Conservation (phyloP, 108 stramenopile species). For the Pseudonitzschia pungens region DNA sequence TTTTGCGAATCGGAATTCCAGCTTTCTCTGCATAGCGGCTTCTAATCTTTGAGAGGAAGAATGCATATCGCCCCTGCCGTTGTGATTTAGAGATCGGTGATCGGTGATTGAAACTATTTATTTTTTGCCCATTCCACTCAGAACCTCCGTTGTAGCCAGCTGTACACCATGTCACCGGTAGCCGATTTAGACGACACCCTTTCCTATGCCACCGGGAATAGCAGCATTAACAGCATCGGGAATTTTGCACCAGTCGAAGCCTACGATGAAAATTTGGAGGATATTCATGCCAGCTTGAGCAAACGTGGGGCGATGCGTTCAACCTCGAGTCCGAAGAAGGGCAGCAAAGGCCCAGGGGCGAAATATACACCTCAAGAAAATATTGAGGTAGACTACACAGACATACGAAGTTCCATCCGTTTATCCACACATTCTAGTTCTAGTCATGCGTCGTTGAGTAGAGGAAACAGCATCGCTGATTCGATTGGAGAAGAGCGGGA, state of each 20-base stretch:
- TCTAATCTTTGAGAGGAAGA: background rate
- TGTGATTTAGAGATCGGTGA: background rate
- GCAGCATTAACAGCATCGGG: background rate
- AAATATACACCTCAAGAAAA: background rate
- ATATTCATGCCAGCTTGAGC: constrained; percentile 8
- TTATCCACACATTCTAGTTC: background rate
- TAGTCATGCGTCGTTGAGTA: background rate
- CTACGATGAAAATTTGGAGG: background rate
- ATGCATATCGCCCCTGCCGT: background rate
- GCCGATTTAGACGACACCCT: background rate
- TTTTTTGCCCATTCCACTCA: background rate
- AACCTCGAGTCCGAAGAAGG: background rate
- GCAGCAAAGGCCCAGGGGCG: background rate
- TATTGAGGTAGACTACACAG: too few species aligned
- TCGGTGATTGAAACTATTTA: background rate
- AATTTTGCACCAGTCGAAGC: background rate
- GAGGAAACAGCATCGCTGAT: background rate
- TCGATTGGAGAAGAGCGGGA: background rate
- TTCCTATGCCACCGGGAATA: too few species aligned
- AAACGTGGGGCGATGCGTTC: constrained; percentile 4
- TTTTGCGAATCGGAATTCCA: background rate
- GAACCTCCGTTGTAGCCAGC: too few species aligned
- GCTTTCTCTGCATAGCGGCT: background rate
- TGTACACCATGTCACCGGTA: background rate
- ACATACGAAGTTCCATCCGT: background rate